A percentile compares a stretch with the other conserved stretches of the same genome.
These are phyloP conservation scores for Ploettnerulaceae sp. DNA, from an alignment of 2,329 filamentous ascomycete genomes.

Conservation along the genomic window DNA sequence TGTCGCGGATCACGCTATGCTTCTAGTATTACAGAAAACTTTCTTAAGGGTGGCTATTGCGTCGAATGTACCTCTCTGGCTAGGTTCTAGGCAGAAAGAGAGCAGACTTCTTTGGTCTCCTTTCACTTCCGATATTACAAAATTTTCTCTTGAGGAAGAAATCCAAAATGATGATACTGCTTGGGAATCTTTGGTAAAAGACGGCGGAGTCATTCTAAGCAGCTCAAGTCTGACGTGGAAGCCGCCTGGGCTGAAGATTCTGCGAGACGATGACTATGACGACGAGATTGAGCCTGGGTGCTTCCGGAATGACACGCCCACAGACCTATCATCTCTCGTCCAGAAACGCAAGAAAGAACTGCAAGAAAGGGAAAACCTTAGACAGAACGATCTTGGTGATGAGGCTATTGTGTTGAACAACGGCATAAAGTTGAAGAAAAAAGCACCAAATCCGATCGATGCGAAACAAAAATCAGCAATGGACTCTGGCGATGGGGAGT, in stretches of 20 bases:
- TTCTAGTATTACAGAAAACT: constrained; percentile 34
- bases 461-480: neutral
- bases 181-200: constrained; percentile 34
- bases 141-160: constrained; percentile 38
- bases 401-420: neutral
- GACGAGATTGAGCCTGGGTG: constrained; percentile 33
- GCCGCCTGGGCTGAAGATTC: constrained; percentile 41
- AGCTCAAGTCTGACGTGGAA: constrained; percentile 44
- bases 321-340: constrained; percentile 36
- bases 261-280: constrained; percentile 38
- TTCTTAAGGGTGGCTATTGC: constrained; percentile 25
- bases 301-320: constrained; percentile 20
- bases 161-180: constrained; percentile 39
- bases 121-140: constrained; percentile 35
- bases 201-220: constrained; percentile 33
- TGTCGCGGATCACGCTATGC: constrained; percentile 11
- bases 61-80: constrained; percentile 37
- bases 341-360: constrained; percentile 36
- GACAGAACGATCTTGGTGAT: neutral
- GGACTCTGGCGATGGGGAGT: neutral
- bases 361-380: constrained; percentile 12
- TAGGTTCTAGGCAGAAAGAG: constrained; percentile 35
- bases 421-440: neutral
- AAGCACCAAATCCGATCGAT: neutral
- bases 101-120: constrained; percentile 44